Percentiles rank a stretch among this genome's conserved stretches.
Evolutionary conservation across 2,329 filamentous ascomycete genomes (phyloP).

Genomic region (Fusarium phyllophilum): DNA sequence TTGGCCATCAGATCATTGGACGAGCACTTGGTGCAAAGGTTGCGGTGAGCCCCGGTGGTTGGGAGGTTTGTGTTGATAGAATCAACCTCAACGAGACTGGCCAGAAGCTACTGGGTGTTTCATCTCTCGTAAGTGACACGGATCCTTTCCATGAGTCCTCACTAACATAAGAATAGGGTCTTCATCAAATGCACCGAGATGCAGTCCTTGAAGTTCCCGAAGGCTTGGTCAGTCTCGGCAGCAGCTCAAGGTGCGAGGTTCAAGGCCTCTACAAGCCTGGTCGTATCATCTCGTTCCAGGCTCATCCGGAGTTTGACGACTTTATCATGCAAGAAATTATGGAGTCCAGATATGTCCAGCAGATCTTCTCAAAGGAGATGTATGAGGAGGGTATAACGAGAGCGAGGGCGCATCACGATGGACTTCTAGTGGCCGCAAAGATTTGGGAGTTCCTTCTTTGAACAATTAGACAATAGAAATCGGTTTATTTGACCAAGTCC

Average conservation of each 20-base stretch:
- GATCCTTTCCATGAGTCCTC: accelerated
- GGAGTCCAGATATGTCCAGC: conserved; percentile 40
- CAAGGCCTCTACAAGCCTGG: conserved; percentile 54
- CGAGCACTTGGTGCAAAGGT: conserved; percentile 53
- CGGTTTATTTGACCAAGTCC: accelerated
- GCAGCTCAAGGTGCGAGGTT: conserved; percentile 50
- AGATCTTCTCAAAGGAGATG: conserved; percentile 43
- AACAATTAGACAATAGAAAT: background rate
- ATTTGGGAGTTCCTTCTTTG: conserved; percentile 44
- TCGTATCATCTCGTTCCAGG: conserved; percentile 53
- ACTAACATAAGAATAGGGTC: conserved; percentile 31
- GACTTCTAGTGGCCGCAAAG: conserved; percentile 39
- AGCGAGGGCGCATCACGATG: conserved; percentile 43
- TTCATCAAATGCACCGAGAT: conserved; percentile 59
- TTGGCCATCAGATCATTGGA: conserved; percentile 58
- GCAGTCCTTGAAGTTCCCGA: conserved; percentile 52
- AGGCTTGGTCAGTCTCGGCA: conserved; percentile 51
- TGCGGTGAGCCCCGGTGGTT: conserved; percentile 50
- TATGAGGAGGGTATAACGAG: conserved; percentile 44
- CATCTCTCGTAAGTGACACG: conserved; percentile 36
- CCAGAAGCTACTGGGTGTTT: conserved; percentile 48
- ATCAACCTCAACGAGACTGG: conserved; percentile 52
- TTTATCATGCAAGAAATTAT: conserved; percentile 50
- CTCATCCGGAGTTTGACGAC: conserved; percentile 55
- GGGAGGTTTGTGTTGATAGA: conserved; percentile 55